Evolutionary conservation across 495 filamentous ascomycete genomes (phyloP).

Genomic region (Viridothelium virens): DNA sequence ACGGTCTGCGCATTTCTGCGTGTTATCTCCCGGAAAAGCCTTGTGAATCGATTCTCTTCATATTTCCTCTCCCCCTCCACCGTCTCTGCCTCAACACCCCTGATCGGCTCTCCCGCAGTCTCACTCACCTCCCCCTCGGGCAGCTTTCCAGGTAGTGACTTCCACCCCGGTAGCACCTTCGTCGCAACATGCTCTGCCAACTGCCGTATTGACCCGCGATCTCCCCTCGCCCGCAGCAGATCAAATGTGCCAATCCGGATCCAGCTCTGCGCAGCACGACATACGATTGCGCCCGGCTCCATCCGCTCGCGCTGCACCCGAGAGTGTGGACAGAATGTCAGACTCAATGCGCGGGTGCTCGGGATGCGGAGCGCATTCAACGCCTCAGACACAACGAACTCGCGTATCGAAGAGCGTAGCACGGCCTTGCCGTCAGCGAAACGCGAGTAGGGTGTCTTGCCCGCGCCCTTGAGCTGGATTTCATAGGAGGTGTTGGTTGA

Average conservation of each 20-base stretch:
- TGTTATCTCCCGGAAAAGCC: slow-evolving; percentile 80
- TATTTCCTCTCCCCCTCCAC: slow-evolving; percentile 57
- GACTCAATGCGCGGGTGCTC: slow-evolving; percentile 73
- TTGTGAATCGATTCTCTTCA: slow-evolving; percentile 71
- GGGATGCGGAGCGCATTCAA: slow-evolving; percentile 79
- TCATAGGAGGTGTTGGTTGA: slow-evolving; percentile 67
- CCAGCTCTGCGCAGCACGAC: slow-evolving; percentile 86
- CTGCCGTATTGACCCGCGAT: slow-evolving; percentile 61
- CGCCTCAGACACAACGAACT: slow-evolving; percentile 80
- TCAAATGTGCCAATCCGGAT: slow-evolving; percentile 93
- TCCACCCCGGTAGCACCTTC: slow-evolving; percentile 79
- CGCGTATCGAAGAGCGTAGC: slow-evolving; percentile 79
- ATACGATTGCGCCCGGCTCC: slow-evolving; percentile 92
- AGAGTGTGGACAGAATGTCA: slow-evolving; percentile 64
- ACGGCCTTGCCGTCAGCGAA: slow-evolving; percentile 98
- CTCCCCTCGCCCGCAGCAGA: slow-evolving; percentile 69
- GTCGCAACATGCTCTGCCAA: slow-evolving; percentile 77
- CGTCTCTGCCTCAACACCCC: slow-evolving; percentile 47
- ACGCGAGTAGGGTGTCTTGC: slow-evolving; percentile 84
- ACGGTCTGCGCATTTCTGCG: slow-evolving; percentile 82
- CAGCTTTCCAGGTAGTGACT: slow-evolving; percentile 57
- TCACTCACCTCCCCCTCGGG: slow-evolving; percentile 33
- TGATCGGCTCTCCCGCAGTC: slow-evolving; percentile 36
- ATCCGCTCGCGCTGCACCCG: slow-evolving; percentile 69
- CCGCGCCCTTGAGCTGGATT: slow-evolving; percentile 88